Evolutionary conservation across 352 stramenopile species (phyloP).

Genomic region (Pythium rhizo-oryzae): DNA sequence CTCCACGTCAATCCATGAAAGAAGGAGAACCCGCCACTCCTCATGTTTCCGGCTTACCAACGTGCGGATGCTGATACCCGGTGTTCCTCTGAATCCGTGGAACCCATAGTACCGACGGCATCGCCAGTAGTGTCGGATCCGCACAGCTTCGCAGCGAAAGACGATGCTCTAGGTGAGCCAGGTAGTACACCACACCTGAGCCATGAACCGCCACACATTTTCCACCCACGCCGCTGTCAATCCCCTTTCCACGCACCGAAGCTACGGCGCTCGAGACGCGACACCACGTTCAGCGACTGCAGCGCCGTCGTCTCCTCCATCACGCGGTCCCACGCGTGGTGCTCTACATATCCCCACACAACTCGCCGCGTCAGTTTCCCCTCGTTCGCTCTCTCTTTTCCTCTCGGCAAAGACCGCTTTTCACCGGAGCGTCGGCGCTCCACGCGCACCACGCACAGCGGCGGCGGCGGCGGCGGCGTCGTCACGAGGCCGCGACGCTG

Average conservation of each 20-base stretch:
- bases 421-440: slow-evolving; percentile 21
- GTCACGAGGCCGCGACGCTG: neutral
- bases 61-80: slow-evolving; percentile 5
- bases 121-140: slow-evolving; percentile 8
- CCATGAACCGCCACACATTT: neutral
- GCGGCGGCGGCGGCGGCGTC: neutral
- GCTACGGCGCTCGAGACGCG: slow-evolving; percentile 14
- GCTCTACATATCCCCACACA: neutral
- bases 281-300: slow-evolving; percentile 13
- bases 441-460: slow-evolving; percentile 20
- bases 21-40: neutral
- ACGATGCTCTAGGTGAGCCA: slow-evolving; percentile 17
- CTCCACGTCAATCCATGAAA: neutral
- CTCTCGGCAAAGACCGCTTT: too few relatives aligned
- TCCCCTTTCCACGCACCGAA: slow-evolving; percentile 3
- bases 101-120: slow-evolving; percentile 1
- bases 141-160: slow-evolving; percentile 6
- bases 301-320: neutral
- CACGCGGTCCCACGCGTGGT: slow-evolving; percentile 8
- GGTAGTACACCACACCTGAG: too few relatives aligned
- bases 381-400: neutral
- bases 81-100: neutral
- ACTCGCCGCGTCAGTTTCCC: neutral
- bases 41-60: neutral
- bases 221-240: too few relatives aligned